Conservation (phyloP, 306 rosid genomes). For the Argentina anserina region DNA sequence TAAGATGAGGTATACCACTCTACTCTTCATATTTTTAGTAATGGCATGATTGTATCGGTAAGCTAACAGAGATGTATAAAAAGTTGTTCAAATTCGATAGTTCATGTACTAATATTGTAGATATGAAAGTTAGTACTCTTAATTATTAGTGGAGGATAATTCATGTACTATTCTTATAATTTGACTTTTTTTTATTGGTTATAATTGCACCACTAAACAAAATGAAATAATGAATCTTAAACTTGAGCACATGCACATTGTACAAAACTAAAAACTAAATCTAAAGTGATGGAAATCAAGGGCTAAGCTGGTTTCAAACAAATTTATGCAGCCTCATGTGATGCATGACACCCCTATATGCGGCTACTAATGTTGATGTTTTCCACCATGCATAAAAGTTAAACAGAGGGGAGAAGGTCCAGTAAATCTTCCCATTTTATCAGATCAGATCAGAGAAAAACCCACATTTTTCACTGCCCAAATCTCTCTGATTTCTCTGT, state of each 20-base stretch:
- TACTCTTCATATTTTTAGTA: too few species aligned
- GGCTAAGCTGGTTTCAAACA: constrained; percentile 12
- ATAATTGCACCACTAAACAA: not conserved
- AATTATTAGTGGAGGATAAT: too few species aligned
- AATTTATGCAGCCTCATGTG: constrained; percentile 15
- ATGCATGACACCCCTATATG: not conserved
- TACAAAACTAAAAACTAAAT: not conserved
- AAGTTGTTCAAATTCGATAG: too few species aligned
- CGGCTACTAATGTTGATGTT: not conserved
- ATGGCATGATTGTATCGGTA: too few species aligned
- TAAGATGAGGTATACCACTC: too few species aligned
- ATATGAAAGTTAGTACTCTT: too few species aligned
- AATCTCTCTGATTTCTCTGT: not conserved
- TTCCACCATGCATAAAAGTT: constrained; percentile 19
- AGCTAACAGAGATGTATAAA: too few species aligned
- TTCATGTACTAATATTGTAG: too few species aligned
- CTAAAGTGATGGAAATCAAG: constrained; percentile 18
- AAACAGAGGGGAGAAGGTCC: not conserved
- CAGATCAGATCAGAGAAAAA: not conserved
- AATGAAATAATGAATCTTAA: not conserved
- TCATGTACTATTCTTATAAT: too few species aligned
- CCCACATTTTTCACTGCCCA: not conserved
- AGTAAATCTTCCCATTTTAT: constrained; percentile 12
- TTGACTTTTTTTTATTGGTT: too few species aligned
- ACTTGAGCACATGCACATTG: not conserved